Base-by-base conservation (phyloP, 805 yeast genomes). In the Candida boleticola region DNA sequence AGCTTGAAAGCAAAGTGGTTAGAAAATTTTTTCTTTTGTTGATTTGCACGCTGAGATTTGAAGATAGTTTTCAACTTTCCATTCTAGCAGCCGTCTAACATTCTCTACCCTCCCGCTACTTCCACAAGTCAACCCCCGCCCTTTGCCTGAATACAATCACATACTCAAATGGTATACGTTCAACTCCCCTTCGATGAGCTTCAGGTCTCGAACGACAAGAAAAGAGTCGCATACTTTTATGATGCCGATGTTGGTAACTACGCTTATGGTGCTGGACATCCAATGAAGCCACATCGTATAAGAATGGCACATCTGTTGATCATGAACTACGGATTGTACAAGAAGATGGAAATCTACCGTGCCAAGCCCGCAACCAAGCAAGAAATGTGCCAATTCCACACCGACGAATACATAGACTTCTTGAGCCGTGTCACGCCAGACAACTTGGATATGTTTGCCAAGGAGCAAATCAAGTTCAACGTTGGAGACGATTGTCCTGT, bases 241-340 rank as follows among this genome's bases (percentile, higher is more conserved):
- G 74, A 67, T 42, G 71, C 96, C 22, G 99, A 92, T 61, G 96
- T 93, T 37, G 98, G 98, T 27, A 93, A 93, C 68, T 92, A 92
- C 66, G 96, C 97, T 35, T 93, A 93, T 61, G 98, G 98, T 43
- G 93, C 97, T 3, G 97, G 97, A 22, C 99, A 93, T 64, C 97
- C 97, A 31, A 93, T 93, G 99, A 93, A 93, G 62, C 99, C 99
- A 19, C 97, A 92, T 64, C 82, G 99, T 60, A 89, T 93, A 69
- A 85, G 98, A 80, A 90, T 93, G 96, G 95, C 98, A 5, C 98
- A 93, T 64, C 88, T 96, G 32, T 74, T 93, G 56, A 87, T 93
- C 51, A 92, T 93, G 96, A 90, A 92, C 67, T 93, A 93, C 63
- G 98, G 97, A 1, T 76, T 93, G 40, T 90, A 93, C 71, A 89